These are phyloP conservation scores for Solidago caesia DNA, from an alignment of 129 eudicot species.

Conservation along the genomic window DNA sequence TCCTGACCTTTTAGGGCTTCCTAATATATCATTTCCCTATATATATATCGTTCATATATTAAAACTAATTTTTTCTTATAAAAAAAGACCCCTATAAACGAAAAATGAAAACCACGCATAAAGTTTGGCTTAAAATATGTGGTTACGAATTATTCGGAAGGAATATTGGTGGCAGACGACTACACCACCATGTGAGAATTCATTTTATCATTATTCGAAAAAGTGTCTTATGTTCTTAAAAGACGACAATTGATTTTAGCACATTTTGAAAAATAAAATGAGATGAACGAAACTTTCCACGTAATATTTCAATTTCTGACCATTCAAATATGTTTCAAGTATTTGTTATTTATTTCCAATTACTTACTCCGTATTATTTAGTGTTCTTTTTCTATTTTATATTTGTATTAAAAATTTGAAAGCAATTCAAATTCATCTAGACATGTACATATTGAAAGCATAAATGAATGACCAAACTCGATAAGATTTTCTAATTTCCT, in stretches of 20 bases:
- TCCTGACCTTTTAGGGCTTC: too few species aligned
- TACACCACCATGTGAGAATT: constrained; percentile 34
- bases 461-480: too few species aligned
- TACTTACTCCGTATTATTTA: neutral
- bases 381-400: too few species aligned
- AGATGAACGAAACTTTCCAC: constrained; percentile 26
- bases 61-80: neutral
- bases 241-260: constrained; percentile 4
- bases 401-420: neutral
- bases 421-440: too few species aligned
- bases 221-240: constrained; percentile 26
- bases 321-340: constrained; percentile 27
- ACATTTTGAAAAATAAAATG: constrained; percentile 4
- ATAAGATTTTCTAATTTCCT: too few species aligned
- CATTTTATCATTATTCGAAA: constrained; percentile 24
- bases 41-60: too few species aligned
- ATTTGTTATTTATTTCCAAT: neutral
- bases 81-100: constrained; percentile 9
- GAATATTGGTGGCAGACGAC: constrained; percentile 29
- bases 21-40: too few species aligned
- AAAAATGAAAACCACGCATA: constrained; percentile 28
- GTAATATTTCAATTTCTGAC: constrained; percentile 29
- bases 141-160: constrained; percentile 25
- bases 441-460: too few species aligned
- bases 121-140: constrained; percentile 21